A percentile compares a stretch with the other conserved stretches of the same genome.
These are phyloP conservation scores for Zea mays DNA, from an alignment of 176 grass and related monocot species.

Conservation along the genomic window DNA sequence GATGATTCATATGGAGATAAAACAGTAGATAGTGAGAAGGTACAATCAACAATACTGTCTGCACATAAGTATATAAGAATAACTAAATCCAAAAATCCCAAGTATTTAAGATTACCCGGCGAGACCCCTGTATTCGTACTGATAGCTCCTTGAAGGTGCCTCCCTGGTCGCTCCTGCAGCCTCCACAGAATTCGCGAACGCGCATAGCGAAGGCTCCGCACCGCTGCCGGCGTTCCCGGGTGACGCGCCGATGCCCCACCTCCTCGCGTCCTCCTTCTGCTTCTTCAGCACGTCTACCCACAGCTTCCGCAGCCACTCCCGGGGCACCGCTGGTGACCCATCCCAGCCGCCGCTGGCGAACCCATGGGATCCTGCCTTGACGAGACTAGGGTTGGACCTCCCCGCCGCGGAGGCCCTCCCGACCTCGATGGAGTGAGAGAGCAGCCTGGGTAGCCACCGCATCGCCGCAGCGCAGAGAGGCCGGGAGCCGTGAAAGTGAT, in stretches of 20 bases:
- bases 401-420: conserved; percentile 31
- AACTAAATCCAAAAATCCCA: conserved; percentile 13
- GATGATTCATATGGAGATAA: conserved; percentile 12
- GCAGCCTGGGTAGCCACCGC: conserved; percentile 42
- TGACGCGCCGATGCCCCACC: neutral
- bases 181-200: neutral
- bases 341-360: conserved; percentile 40
- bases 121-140: conserved; percentile 17
- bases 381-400: conserved; percentile 11
- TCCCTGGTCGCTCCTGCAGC: neutral
- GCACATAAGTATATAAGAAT: conserved; percentile 1
- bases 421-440: conserved; percentile 27
- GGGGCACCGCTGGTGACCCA: conserved; percentile 27
- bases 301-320: conserved; percentile 53
- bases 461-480: conserved; percentile 28
- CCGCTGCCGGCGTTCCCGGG: no score
- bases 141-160: conserved; percentile 22
- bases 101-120: no score
- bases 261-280: conserved; percentile 33
- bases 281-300: conserved; percentile 45
- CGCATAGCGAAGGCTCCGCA: neutral
- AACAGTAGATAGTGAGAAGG: conserved; percentile 1
- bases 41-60: neutral
- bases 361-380: conserved; percentile 29
- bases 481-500: neutral